These are phyloP conservation scores for Solanum pinnatisectum DNA, from an alignment of 257 asterid genomes.

Conservation along the genomic window DNA sequence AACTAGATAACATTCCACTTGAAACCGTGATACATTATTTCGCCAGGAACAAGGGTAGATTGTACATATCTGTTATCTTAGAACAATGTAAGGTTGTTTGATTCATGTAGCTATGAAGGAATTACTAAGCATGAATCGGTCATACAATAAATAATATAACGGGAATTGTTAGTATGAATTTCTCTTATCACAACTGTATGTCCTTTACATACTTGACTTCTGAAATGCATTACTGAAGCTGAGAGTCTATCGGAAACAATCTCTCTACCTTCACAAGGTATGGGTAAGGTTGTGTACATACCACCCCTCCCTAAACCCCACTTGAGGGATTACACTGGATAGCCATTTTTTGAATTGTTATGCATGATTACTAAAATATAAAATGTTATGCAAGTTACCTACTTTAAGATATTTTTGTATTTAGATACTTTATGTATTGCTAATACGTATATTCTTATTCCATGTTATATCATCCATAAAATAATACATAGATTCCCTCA, in stretches of 20 bases:
- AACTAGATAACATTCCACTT: not conserved
- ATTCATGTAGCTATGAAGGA: not conserved
- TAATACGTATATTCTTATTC: not conserved
- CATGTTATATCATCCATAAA: not conserved
- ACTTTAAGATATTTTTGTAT: not conserved
- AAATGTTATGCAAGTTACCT: not conserved
- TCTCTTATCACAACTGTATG: not conserved
- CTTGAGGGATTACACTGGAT: not conserved
- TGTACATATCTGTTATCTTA: not conserved
- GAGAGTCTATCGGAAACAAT: not conserved
- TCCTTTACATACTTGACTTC: not conserved
- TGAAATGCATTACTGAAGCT: not conserved
- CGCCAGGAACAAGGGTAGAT: not conserved
- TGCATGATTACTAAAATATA: not conserved
- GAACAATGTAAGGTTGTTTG: not conserved
- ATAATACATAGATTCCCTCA: not conserved
- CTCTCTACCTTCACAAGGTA: not conserved
- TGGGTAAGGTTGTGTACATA: not conserved
- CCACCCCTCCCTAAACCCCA: not conserved
- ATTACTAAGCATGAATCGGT: not conserved
- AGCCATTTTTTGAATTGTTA: not conserved
- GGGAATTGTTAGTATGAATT: not conserved
- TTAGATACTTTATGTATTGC: not conserved
- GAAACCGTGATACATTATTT: not conserved
- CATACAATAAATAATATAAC: not conserved